Evolutionary conservation across 768 basidiomycete genomes (phyloP).

Genomic region (Postia placenta): DNA sequence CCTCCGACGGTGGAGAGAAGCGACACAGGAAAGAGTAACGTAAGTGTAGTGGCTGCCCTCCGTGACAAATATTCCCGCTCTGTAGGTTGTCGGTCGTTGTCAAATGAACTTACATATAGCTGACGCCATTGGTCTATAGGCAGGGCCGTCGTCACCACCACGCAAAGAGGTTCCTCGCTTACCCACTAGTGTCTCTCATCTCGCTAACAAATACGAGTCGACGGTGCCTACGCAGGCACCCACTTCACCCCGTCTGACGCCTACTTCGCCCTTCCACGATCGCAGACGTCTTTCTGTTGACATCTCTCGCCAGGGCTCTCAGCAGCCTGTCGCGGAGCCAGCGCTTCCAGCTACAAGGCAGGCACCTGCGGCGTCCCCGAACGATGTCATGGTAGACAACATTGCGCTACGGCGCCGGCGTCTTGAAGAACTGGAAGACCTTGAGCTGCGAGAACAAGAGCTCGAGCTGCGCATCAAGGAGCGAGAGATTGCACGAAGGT

Average conservation of each 20-base stretch:
- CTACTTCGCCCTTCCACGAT: constrained; percentile 30
- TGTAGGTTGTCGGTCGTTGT: constrained; percentile 34
- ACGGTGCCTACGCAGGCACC: constrained; percentile 23
- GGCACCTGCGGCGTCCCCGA: constrained; percentile 4
- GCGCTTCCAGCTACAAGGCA: not conserved
- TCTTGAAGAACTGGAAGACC: constrained; percentile 44
- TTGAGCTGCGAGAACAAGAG: constrained; percentile 52
- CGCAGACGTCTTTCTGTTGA: constrained; percentile 11
- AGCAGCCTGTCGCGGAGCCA: not conserved
- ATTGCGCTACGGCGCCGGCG: constrained; percentile 33
- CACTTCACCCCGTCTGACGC: constrained; percentile 33
- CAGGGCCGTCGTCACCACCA: constrained; percentile 45
- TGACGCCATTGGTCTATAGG: constrained; percentile 25
- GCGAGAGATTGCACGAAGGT: constrained; percentile 42
- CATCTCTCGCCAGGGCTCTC: constrained; percentile 1
- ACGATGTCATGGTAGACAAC: constrained; percentile 19
- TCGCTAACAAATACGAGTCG: constrained; percentile 58
- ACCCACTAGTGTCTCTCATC: constrained; percentile 54
- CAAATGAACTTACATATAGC: not conserved
- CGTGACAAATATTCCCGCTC: constrained; percentile 52
- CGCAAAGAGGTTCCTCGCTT: constrained; percentile 59
- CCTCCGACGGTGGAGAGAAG: constrained; percentile 36
- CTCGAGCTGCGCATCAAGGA: constrained; percentile 32
- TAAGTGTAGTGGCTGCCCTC: constrained; percentile 65
- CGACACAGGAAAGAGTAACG: constrained; percentile 47